A percentile compares a stretch with the other conserved stretches of the same genome.
phyloP scores from a whole-genome alignment of 208 protist genomes.

The Trypanosoma vivax region DNA sequence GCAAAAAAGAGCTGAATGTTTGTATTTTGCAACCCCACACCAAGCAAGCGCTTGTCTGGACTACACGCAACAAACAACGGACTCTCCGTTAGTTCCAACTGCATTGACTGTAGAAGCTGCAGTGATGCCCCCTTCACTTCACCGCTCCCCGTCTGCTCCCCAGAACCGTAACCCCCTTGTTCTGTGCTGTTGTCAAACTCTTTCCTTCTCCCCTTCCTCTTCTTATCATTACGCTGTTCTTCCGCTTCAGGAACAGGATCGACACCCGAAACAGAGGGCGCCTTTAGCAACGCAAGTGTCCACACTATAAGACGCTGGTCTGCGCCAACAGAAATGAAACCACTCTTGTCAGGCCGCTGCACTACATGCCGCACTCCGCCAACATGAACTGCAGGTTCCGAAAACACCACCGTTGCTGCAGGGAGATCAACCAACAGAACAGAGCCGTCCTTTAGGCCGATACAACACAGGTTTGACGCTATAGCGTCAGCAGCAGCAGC shows the following conservation, averaged over 20 bases:
- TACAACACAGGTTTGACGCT: constrained; percentile 55
- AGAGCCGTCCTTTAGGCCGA: constrained; percentile 67
- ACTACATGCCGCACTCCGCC: constrained; percentile 69
- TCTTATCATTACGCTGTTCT: not conserved
- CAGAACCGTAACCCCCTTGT: not conserved
- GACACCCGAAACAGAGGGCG: not conserved
- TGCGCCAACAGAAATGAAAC: constrained; percentile 70
- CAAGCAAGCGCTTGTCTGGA: constrained; percentile 84
- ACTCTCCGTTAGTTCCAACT: constrained; percentile 93
- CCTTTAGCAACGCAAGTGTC: constrained; percentile 57
- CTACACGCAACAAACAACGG: constrained; percentile 85
- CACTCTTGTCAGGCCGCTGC: constrained; percentile 40
- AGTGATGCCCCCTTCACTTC: constrained; percentile 9
- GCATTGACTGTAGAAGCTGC: constrained; percentile 59
- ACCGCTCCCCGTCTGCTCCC: constrained; percentile 1
- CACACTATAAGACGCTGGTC: constrained; percentile 82
- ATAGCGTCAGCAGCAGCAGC: constrained; percentile 59
- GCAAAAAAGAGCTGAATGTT: constrained; percentile 97
- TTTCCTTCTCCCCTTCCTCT: not conserved
- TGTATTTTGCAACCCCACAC: constrained; percentile 94
- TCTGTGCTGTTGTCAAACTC: not conserved
- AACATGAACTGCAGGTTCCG: constrained; percentile 77
- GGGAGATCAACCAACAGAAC: constrained; percentile 63
- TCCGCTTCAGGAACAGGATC: not conserved
- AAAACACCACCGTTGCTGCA: constrained; percentile 68